Percentiles rank a stretch among this genome's conserved stretches.
Conservation (phyloP, 768 basidiomycete genomes). For the Stropharia rugosoannulata region DNA sequence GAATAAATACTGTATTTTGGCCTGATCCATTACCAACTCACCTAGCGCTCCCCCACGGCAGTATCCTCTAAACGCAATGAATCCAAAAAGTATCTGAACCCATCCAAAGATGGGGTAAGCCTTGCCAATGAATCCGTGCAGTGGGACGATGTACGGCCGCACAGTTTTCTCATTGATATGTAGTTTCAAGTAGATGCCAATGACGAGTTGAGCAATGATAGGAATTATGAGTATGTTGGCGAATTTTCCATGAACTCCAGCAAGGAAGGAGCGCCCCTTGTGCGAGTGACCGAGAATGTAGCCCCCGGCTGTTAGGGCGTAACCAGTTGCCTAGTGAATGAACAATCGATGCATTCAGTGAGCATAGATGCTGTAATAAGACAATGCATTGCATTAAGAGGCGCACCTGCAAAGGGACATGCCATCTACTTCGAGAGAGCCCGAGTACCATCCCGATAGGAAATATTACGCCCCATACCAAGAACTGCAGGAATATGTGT, state of each 20-base stretch:
- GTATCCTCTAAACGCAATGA: slow-evolving; percentile 69
- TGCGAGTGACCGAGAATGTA: slow-evolving; percentile 88
- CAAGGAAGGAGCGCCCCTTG: slow-evolving; percentile 72
- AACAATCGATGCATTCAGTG: not conserved
- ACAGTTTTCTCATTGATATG: slow-evolving; percentile 81
- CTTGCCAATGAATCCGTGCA: slow-evolving; percentile 83
- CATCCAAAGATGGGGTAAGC: slow-evolving; percentile 83
- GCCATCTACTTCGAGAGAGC: slow-evolving; percentile 80
- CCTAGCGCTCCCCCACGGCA: slow-evolving; percentile 75
- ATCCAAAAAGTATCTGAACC: slow-evolving; percentile 88
- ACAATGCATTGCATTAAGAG: not conserved
- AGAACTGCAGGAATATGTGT: slow-evolving; percentile 76
- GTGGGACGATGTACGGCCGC: slow-evolving; percentile 67
- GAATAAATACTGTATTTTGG: not conserved
- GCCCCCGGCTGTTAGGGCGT: slow-evolving; percentile 69
- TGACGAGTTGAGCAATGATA: slow-evolving; percentile 59
- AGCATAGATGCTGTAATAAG: no score
- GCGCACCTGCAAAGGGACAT: slow-evolving; percentile 83
- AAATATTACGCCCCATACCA: slow-evolving; percentile 85
- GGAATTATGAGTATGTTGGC: slow-evolving; percentile 66
- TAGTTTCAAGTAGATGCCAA: slow-evolving; percentile 90
- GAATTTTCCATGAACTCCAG: slow-evolving; percentile 70
- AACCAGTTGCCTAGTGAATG: slow-evolving; percentile 53
- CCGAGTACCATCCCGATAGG: slow-evolving; percentile 83
- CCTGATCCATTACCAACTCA: slow-evolving; percentile 15